Conservation (phyloP, 2,329 filamentous ascomycete species). For the Myriosclerotinia curreyana region DNA sequence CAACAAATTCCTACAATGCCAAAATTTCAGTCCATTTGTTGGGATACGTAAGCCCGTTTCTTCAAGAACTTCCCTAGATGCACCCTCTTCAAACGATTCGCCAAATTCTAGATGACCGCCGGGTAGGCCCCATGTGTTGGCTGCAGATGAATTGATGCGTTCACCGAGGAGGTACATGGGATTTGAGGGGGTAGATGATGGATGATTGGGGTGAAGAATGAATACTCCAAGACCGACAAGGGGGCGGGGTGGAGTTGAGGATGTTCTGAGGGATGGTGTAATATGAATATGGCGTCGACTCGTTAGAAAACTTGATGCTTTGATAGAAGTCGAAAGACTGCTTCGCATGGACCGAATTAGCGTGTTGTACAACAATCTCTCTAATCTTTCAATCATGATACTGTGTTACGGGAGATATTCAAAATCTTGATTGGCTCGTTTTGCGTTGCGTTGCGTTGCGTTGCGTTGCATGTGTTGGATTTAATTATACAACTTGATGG, state of each 20-base stretch:
- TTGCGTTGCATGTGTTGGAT: too few relatives aligned
- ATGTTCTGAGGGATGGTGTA: not conserved
- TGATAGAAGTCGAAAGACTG: not conserved
- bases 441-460: not conserved
- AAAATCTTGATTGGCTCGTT: not conserved
- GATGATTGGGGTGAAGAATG: constrained; percentile 23
- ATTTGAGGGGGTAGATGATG: constrained; percentile 22
- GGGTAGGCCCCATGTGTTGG: constrained; percentile 62
- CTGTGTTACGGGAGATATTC: not conserved
- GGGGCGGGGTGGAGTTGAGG: not conserved
- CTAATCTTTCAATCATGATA: constrained; percentile 8
- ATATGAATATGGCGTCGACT: not conserved
- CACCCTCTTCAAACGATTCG: constrained; percentile 61
- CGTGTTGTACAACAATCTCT: not conserved
- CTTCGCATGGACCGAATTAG: not conserved
- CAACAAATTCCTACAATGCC: constrained; percentile 51
- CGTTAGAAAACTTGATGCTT: not conserved
- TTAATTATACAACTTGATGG: too few relatives aligned
- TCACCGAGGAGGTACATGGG: constrained; percentile 29
- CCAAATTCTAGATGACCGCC: constrained; percentile 73
- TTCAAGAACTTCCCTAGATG: constrained; percentile 64
- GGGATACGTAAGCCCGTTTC: constrained; percentile 63
- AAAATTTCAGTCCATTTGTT: constrained; percentile 46
- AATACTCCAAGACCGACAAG: constrained; percentile 30
- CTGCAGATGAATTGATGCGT: constrained; percentile 27